Evolutionary conservation across 495 filamentous ascomycete species (phyloP), one percentile per base, ranked within the genome.

Genomic region (Staphylotrichum longicolle): DNA sequence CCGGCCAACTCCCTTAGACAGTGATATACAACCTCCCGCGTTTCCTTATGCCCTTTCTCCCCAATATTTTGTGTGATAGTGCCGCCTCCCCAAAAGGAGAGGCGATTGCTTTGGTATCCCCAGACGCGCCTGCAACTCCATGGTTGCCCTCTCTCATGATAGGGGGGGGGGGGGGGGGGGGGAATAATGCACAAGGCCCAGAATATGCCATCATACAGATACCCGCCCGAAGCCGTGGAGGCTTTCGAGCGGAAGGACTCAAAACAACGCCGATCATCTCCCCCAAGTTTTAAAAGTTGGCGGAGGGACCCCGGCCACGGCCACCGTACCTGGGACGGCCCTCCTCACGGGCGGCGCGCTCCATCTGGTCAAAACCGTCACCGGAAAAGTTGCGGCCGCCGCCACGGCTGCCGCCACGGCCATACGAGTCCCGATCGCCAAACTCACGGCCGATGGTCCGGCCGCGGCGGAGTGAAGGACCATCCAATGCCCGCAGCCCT

Each of bases 401-500:
- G 10, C 37, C 37, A 39, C 5, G 10, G 37, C 37, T 10, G 6
- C 37, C 6, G 37, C 37, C 37, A 39, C 37, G 6, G 10, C 10
- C 5, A 2, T 10, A 6, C 48, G 50, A 44, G 6, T 50, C 50
- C 33, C 63, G 33, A 12, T 65, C 56, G 27, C 66, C 64, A 35
- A 61, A 66, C 20, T 68, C 45, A 7, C 62, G 54, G 32, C 63
- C 59, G 20, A 27, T 27, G 1, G 20, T 27, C 20, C 20, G 20
- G 20, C 20, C 20, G 20, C 20, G 20, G 20, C 20, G 20, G 20
- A 27, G 20, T 27, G 20, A 27, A 27, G 20, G 20, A 27, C 20
- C 20, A 27, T 27, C 20, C 20, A 27, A 27, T 27, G 20, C 20
- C 4, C 85, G 83, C 4, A 70, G 63, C 8, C 82, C 49, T 2